Evolutionary conservation across 1,284 basidiomycete species (phyloP), one percentile per base, ranked within the genome.

Genomic region (Peniophora sp.): DNA sequence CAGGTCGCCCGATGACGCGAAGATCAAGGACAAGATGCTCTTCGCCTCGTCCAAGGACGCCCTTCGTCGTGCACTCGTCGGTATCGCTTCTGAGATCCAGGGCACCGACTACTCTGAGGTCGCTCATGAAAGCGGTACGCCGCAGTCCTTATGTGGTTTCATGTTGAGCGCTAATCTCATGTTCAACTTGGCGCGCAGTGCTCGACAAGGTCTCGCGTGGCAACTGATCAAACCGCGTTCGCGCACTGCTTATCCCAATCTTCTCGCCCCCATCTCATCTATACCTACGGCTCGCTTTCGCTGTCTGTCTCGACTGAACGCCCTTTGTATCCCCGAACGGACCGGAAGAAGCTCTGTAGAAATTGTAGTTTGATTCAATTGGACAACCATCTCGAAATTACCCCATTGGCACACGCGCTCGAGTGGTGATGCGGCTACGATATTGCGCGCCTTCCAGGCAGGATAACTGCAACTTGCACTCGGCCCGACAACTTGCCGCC

Each of bases 11-110:
- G 94, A 97, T 64, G 73, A 74, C 41, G 83, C 93, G 49, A 89
- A 83, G 74, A 78, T 97, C 70, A 95, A 88, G 74, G 72, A 81
- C 64, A 98, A 97, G 88, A 98, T 99, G 95, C 64, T 97, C 61
- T 92, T 83, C 69, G 89, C 96, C 41, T 88, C 93, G 22, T 98
- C 96, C 57, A 92, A 88, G 70, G 91, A 95, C 42, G 90, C 87
- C 11, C 71, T 99, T 53, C 82, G 83, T 64, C 81, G 79, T 56
- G 66, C 77, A 44, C 77, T 97, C 56, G 74, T 79, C 17, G 91
- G 91, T 45, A 76, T 93, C 58, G 74, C 78, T 0, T 54, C 76
- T 57, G 92, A 97, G 68, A 81, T 98, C 58, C 95, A 98, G 71
- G 95, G 82, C 52, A 97, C 91, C 50, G 93, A 94, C 55, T 71